Evolutionary conservation across 768 basidiomycete genomes (phyloP), one percentile per base, ranked within the genome.

Genomic region (Leccinum disarticulatum): DNA sequence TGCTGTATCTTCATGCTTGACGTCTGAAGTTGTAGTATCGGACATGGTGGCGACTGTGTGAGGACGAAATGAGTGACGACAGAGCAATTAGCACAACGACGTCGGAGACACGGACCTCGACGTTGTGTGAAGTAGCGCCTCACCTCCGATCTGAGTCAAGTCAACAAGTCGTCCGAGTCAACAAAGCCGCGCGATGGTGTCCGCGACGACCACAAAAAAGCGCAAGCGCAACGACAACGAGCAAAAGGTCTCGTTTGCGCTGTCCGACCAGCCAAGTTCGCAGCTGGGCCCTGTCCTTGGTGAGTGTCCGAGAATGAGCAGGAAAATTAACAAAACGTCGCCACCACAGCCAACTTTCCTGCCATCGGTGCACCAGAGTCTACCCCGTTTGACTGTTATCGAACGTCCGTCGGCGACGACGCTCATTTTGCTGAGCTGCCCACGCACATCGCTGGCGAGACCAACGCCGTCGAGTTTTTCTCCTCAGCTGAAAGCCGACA

Each of bases 381-480:
- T 15, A 91, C 83, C 3, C 65, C 84, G 17, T 93, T 92, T 71
- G 74, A 77, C 61, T 82, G 83, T 66, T 92, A 88, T 71, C 76
- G 68, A 48, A 84, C 81, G 4, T 57, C 71, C 35, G 67, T 62
- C 7, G 67, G 66, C n/a, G 64, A 61, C 52, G 76, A 69, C 33
- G n/a, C 38, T 14, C 57, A 61, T 1, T 80, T 80, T 52, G 70
- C 68, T 14, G 65, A 68, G 19, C 74, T 62, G 63, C 68, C 47
- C 36, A 66, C 54, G 52, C 67, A 91, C 14, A 78, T 96, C 25
- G 91, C 86, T 0, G 95, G 90, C 5, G 94, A 96, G 76, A 90
- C 91, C n/a, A 80, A 86, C 30, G 79, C 83, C 19, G 84, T 97
- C 51, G 93, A 97, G 69, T 93, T 90, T 75, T 84, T 85, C 64